A percentile compares a stretch with the other conserved stretches of the same genome.
Evolutionary conservation across 257 asterid genomes (phyloP).

Genomic region (Solanum paucissectum): DNA sequence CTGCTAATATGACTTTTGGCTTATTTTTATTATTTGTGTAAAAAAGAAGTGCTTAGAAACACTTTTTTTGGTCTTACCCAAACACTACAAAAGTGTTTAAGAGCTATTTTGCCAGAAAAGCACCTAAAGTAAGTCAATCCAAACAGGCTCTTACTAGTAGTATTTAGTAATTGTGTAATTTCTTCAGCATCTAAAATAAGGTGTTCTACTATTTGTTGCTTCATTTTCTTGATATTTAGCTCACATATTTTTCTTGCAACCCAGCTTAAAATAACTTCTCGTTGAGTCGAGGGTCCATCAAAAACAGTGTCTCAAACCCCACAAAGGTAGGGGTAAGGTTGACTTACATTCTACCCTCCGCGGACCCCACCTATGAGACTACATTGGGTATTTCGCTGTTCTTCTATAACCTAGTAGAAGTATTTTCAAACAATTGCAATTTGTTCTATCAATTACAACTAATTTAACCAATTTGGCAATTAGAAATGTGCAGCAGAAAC

Average conservation of each 20-base stretch:
- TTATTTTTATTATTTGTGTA: not conserved
- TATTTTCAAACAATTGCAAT: not conserved
- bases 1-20: not conserved
- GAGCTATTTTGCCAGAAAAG: not conserved
- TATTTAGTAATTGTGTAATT: not conserved
- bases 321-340: not conserved
- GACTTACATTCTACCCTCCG: not conserved
- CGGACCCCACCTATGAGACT: not conserved
- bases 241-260: not conserved
- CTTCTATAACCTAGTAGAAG: not conserved
- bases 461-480: not conserved
- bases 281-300: not conserved
- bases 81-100: not conserved
- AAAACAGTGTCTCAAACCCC: not conserved
- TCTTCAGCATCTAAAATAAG: not conserved
- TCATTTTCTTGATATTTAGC: not conserved
- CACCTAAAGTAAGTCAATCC: not conserved
- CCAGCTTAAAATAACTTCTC: not conserved
- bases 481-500: not conserved
- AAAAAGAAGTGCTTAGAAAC: not conserved
- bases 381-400: not conserved
- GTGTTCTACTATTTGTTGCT: not conserved
- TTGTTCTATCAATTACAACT: not conserved
- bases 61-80: not conserved
- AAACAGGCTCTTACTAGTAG: not conserved